Evolutionary conservation across 2,329 filamentous ascomycete species (phyloP), one percentile per base, ranked within the genome.

Genomic region (Westerdykella aurantiaca): DNA sequence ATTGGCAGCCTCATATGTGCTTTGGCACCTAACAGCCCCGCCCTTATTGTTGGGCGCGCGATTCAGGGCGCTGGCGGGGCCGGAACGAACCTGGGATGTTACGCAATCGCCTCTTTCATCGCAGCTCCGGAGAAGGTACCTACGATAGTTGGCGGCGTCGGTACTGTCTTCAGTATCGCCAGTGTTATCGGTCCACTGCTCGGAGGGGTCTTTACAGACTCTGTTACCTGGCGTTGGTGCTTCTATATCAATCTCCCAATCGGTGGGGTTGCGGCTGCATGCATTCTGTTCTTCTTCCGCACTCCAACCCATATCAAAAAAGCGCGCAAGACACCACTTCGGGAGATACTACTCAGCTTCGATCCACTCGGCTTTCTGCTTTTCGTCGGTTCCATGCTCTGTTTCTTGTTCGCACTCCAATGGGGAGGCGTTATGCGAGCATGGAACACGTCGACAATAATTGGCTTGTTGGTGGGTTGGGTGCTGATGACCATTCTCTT

Each of bases 1-100:
- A 10, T 79, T 2, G 78, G 78, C 1, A 77, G 73, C 0, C 47
- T 73, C 6, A 46, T 80, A 16, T 80, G 76, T 48, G 72, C 68
- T 33, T 60, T 63, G 5, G 70, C 72, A 2, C 40, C 41, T 4
- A 22, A 12, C 10, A 45, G 43, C 1, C 11, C 33, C 12, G 41
- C 43, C 11, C 47, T 53, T 31, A 53, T 53, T 31, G 12, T 46
- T 4, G 48, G 50, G 2, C 35, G 50, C 12, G 45, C 46, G 2
- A 37, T 53, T 9, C 43, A 45, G 1, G 50, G 50, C 9, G 11
- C 35, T 18, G 50, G 48, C 4, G 45, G 45, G 10, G 44, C 44
- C 2, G 50, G 48, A 10, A 16, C 51, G 12, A 21, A 52, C 10
- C 44, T 45, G 55, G 48, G 51, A 6, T 37, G 47, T 16, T 37